A percentile compares a stretch with the other conserved stretches of the same genome.
These are phyloP conservation scores for Pterula multifida DNA, from an alignment of 1,284 basidiomycete species.

Conservation along the genomic window DNA sequence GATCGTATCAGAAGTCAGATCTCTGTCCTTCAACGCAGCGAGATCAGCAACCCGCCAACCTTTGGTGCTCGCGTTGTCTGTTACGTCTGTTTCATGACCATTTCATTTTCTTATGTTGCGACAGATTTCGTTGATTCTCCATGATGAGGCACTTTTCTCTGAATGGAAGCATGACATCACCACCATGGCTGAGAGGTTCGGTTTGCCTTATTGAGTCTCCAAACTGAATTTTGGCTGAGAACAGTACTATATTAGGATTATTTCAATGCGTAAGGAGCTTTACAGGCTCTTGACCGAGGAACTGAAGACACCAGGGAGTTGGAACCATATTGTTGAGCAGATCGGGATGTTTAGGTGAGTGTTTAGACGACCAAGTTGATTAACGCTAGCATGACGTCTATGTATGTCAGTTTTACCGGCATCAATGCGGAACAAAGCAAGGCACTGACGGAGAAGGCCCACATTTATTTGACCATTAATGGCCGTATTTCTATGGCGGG, in stretches of 20 bases:
- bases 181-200: conserved; percentile 74
- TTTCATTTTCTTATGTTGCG: not conserved
- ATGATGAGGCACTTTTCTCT: conserved; percentile 57
- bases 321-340: conserved; percentile 85
- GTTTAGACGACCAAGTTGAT: conserved; percentile 3
- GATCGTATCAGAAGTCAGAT: conserved; percentile 74
- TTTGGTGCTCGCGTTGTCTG: conserved; percentile 82
- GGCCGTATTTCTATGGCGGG: conserved; percentile 86
- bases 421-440: conserved; percentile 59
- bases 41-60: conserved; percentile 89
- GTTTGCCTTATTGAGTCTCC: not conserved
- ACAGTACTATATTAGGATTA: conserved; percentile 46
- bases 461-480: conserved; percentile 83
- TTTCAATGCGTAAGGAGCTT: conserved; percentile 80
- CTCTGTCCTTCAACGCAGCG: conserved; percentile 77
- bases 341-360: conserved; percentile 88
- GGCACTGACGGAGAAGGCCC: conserved; percentile 63
- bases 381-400: not conserved
- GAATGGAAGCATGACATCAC: conserved; percentile 87
- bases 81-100: conserved; percentile 6
- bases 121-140: conserved; percentile 72
- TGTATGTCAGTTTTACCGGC: conserved; percentile 60
- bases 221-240: not conserved
- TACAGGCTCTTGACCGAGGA: conserved; percentile 70
- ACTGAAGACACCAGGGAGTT: conserved; percentile 83